phyloP scores from a whole-genome alignment of 78 protist genomes.

The slime mould (Dictyostelium discoideum) region DNA sequence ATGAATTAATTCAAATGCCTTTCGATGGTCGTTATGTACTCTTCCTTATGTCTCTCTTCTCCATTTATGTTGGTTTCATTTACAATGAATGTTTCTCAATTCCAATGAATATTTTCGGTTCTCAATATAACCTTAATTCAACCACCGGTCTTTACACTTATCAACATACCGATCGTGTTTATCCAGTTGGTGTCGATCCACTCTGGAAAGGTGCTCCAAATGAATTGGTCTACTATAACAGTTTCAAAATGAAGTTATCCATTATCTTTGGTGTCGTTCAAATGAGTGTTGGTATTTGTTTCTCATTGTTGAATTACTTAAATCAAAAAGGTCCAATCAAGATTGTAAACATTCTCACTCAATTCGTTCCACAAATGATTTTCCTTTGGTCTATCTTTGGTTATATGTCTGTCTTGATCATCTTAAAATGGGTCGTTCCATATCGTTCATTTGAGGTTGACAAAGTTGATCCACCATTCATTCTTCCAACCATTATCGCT shows the following conservation, averaged over 20 bases:
- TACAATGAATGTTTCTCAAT: conserved; percentile 97
- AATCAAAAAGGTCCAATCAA: conserved; percentile 82
- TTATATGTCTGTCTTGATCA: conserved; percentile 76
- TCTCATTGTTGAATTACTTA: conserved; percentile 88
- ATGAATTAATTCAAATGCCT: conserved; percentile 92
- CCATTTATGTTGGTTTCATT: conserved; percentile 97
- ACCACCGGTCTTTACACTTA: too few relatives aligned
- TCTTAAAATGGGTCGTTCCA: conserved; percentile 79
- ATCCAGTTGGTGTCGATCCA: conserved; percentile 96
- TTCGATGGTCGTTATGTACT: conserved; percentile 98
- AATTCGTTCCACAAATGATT: conserved; percentile 96
- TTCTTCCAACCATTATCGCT: conserved; percentile 75
- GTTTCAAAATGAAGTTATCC: conserved; percentile 99
- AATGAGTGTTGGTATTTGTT: conserved; percentile 96
- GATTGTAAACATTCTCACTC: conserved; percentile 84
- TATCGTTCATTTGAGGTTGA: neutral
- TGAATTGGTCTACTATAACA: conserved; percentile 96
- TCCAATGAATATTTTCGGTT: conserved; percentile 70
- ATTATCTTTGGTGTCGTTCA: conserved; percentile 98
- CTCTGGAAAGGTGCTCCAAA: conserved; percentile 88
- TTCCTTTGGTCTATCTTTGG: conserved; percentile 99
- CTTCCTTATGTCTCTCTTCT: conserved; percentile 97
- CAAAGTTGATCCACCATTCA: conserved; percentile 56
- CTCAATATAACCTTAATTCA: neutral
- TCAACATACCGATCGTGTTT: conserved; percentile 29